Percentiles rank a stretch among this genome's conserved stretches.
phyloP scores from a whole-genome alignment of 2,329 filamentous ascomycete species.

The Phialophora macrospora region DNA sequence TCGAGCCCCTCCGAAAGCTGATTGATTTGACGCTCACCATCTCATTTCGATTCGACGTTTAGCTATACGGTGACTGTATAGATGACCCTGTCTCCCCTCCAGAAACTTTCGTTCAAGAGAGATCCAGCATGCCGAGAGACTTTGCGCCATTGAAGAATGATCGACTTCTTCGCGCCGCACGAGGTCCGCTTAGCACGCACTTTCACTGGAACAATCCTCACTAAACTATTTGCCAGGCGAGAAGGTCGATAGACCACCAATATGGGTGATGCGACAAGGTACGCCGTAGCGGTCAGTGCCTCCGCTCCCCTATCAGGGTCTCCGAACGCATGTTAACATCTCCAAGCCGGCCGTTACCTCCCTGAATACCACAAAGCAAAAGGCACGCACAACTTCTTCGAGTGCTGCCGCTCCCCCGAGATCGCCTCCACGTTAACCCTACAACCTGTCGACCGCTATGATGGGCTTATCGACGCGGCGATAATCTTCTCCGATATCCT shows the following conservation, averaged over 20 bases:
- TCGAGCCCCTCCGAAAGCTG: neutral
- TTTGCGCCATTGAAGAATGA: conserved; percentile 93
- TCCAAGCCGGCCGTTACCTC: conserved; percentile 86
- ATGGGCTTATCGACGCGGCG: conserved; percentile 87
- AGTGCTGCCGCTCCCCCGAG: conserved; percentile 91
- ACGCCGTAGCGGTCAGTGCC: conserved; percentile 43
- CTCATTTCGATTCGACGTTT: neutral
- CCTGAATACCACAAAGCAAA: conserved; percentile 98
- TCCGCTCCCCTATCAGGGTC: neutral
- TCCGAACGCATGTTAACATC: neutral
- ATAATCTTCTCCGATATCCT: conserved; percentile 99
- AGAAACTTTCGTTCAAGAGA: neutral
- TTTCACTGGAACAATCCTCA: conserved; percentile 1
- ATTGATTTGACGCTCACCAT: neutral
- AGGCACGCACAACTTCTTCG: conserved; percentile 90
- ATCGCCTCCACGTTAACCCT: conserved; percentile 91
- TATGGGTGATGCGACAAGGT: conserved; percentile 99
- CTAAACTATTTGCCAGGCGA: conserved; percentile 60
- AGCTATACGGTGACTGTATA: neutral
- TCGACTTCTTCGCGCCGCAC: conserved; percentile 83
- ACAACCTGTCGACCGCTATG: conserved; percentile 91
- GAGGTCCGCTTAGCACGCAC: conserved; percentile 62
- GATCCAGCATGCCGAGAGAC: conserved; percentile 63
- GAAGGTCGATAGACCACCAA: conserved; percentile 87
- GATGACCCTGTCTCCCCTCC: neutral